phyloP scores from a whole-genome alignment of 106 monocot genomes.

The Dendrobium huoshanense region DNA sequence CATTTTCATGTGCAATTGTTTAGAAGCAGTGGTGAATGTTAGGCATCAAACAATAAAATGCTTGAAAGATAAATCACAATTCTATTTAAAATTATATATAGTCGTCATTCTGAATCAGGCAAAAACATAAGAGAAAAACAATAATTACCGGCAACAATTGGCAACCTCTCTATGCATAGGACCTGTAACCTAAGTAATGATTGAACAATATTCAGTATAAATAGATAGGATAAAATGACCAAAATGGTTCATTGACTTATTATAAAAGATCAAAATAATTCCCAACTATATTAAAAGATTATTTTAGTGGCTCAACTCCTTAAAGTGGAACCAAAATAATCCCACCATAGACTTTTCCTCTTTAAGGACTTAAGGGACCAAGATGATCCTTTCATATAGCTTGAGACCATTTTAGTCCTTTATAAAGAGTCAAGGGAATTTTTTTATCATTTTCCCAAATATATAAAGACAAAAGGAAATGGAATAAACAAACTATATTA shows the following conservation, averaged over 20 bases:
- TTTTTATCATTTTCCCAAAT: no score
- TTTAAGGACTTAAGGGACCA: no score
- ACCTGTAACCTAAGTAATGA: constrained; percentile 72
- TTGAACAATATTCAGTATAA: constrained; percentile 6
- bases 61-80: not conserved
- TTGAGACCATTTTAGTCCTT: no score
- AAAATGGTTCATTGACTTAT: no score
- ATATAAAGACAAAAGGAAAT: not conserved
- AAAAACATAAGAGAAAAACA: not conserved
- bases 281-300: no score
- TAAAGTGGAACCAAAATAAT: no score
- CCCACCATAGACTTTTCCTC: no score
- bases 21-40: not conserved
- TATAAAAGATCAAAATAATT: no score
- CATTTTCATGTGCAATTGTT: not conserved
- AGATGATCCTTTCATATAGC: no score
- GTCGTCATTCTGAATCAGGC: not conserved
- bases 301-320: no score
- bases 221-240: not conserved
- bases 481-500: constrained; percentile 18
- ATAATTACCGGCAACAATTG: constrained; percentile 83
- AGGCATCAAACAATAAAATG: not conserved
- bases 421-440: no score
- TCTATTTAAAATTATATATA: not conserved
- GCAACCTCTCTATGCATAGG: constrained; percentile 98